phyloP scores from a whole-genome alignment of 495 filamentous ascomycete species.

The Neurospora sp. region DNA sequence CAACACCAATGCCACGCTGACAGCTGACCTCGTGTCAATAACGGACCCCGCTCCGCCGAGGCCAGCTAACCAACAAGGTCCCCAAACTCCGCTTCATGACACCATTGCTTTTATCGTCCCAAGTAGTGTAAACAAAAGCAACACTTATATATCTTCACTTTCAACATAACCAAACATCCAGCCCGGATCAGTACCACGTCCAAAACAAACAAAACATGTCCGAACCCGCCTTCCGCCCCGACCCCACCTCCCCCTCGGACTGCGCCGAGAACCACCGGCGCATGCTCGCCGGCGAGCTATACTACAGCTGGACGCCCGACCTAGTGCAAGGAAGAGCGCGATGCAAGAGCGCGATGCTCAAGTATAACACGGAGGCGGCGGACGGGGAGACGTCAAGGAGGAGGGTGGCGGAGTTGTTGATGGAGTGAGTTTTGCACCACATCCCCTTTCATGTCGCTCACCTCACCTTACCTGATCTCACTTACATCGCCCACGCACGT shows the following conservation, averaged over 20 bases:
- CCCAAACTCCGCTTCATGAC: neutral
- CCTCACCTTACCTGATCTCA: neutral
- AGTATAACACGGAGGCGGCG: conserved; percentile 46
- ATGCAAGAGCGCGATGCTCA: conserved; percentile 47
- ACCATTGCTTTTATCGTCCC: neutral
- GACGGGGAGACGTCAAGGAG: conserved; percentile 45
- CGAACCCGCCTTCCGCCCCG: neutral
- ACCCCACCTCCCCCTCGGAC: conserved; percentile 1
- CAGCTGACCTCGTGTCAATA: neutral
- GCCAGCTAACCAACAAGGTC: neutral
- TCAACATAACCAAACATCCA: too few relatives aligned
- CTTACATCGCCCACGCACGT: too few relatives aligned
- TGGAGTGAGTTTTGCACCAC: conserved; percentile 46
- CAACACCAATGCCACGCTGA: neutral
- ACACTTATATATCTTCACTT: too few relatives aligned
- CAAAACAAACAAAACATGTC: neutral
- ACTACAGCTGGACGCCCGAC: conserved; percentile 36
- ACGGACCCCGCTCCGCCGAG: neutral
- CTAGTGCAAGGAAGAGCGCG: conserved; percentile 44
- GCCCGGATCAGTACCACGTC: neutral
- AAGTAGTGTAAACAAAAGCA: neutral
- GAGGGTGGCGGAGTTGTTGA: conserved; percentile 55
- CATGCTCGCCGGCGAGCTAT: conserved; percentile 43
- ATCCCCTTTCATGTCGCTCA: neutral
- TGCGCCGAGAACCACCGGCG: conserved; percentile 34